Evolutionary conservation across 192 early-diverging fungal species (phyloP).

Genomic region (Rhizophagus prolifer): DNA sequence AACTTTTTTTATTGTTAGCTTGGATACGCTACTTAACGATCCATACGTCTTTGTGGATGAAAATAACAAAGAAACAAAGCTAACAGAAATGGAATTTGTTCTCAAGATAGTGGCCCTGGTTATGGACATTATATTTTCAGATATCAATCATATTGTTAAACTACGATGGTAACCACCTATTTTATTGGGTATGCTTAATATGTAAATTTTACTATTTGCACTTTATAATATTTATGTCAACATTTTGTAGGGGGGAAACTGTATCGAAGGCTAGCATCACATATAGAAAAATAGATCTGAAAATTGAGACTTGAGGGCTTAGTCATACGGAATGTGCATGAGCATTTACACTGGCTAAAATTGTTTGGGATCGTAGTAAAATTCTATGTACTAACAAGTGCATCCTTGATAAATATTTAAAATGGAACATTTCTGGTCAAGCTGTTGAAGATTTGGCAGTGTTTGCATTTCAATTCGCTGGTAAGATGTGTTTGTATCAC

Average conservation of each 20-base stretch:
- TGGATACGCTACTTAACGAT: constrained; percentile 12
- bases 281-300: background rate
- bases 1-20: background rate
- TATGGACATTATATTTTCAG: constrained; percentile 14
- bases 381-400: background rate
- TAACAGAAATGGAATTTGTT: constrained; percentile 18
- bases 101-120: constrained; percentile 3
- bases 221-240: constrained; percentile 6
- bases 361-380: background rate
- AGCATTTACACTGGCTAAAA: background rate
- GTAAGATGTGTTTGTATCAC: too few relatives aligned
- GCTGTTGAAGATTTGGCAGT: background rate
- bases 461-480: background rate
- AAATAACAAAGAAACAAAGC: background rate
- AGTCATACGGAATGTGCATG: background rate
- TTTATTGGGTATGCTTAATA: background rate
- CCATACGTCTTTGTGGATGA: constrained; percentile 11
- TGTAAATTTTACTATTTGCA: constrained; percentile 3
- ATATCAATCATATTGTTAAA: background rate
- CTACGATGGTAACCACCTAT: constrained; percentile 20
- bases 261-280: constrained; percentile 7
- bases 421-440: background rate
- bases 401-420: background rate
- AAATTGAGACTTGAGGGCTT: background rate
- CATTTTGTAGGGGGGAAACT: constrained; percentile 11